Percentiles rank a stretch among this genome's conserved stretches.
Evolutionary conservation across 1,284 basidiomycete species (phyloP).

Genomic region (Dichomitus squalens): DNA sequence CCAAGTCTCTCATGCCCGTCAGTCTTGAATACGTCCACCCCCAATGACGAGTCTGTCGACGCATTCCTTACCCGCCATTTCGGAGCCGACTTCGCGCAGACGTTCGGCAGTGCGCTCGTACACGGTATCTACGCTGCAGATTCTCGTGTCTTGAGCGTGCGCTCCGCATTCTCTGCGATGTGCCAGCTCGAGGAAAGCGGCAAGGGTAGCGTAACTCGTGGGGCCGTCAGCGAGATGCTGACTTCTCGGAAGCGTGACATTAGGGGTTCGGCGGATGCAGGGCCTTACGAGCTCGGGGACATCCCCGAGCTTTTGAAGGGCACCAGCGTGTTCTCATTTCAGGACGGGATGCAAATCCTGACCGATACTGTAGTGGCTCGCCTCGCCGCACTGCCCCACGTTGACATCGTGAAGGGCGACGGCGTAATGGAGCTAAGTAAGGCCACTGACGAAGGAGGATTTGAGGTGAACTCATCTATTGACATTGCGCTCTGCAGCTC

Average conservation of each 20-base stretch:
- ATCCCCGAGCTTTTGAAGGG: slow-evolving; percentile 55
- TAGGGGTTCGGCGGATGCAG: slow-evolving; percentile 25
- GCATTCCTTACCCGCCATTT: slow-evolving; percentile 79
- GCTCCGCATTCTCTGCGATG: slow-evolving; percentile 76
- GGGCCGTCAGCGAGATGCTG: slow-evolving; percentile 47
- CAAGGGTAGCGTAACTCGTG: slow-evolving; percentile 69
- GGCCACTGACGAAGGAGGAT: slow-evolving; percentile 35
- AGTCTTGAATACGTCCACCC: slow-evolving; percentile 3
- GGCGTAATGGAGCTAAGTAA: slow-evolving; percentile 40
- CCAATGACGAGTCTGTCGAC: slow-evolving; percentile 81
- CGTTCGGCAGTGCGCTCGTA: slow-evolving; percentile 82
- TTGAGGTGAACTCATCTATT: slow-evolving; percentile 40
- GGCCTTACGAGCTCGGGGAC: slow-evolving; percentile 54
- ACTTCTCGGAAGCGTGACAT: slow-evolving; percentile 16
- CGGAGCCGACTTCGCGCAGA: slow-evolving; percentile 70
- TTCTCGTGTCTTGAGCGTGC: slow-evolving; percentile 72
- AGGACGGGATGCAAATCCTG: slow-evolving; percentile 76
- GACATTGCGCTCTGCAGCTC: background rate
- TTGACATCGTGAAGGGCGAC: slow-evolving; percentile 56
- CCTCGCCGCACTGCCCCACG: slow-evolving; percentile 53
- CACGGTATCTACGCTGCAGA: slow-evolving; percentile 96
- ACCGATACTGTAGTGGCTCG: slow-evolving; percentile 55
- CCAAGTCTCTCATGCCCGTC: background rate
- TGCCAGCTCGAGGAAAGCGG: slow-evolving; percentile 71
- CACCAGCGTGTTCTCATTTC: slow-evolving; percentile 80